Conservation (phyloP, 2,329 filamentous ascomycete species). For the Xylaria sp. region DNA sequence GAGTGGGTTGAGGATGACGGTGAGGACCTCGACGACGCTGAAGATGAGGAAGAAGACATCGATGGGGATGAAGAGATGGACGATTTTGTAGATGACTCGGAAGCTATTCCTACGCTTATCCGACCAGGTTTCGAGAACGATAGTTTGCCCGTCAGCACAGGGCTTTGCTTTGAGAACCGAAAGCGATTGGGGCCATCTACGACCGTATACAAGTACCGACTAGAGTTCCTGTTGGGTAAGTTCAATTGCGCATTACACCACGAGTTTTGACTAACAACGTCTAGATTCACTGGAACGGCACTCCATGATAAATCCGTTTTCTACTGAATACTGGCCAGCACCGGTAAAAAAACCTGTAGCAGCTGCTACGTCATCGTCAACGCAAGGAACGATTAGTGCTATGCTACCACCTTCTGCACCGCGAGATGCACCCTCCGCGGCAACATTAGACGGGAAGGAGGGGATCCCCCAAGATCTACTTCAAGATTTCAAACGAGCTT, state of each 20-base stretch:
- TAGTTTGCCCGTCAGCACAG: constrained; percentile 81
- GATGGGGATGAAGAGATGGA: constrained; percentile 85
- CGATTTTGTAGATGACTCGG: constrained; percentile 88
- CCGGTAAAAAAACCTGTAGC: constrained; percentile 53
- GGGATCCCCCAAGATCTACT: constrained; percentile 70
- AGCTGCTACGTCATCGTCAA: constrained; percentile 26
- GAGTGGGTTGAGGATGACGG: constrained; percentile 82
- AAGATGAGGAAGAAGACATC: constrained; percentile 75
- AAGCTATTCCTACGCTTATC: constrained; percentile 62
- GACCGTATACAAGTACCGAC: constrained; percentile 69
- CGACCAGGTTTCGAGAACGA: constrained; percentile 62
- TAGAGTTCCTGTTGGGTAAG: constrained; percentile 80
- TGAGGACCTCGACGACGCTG: constrained; percentile 66
- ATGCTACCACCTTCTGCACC: constrained; percentile 43
- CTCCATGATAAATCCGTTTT: constrained; percentile 82
- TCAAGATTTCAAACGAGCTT: constrained; percentile 72
- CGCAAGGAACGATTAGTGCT: constrained; percentile 30
- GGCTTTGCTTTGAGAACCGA: constrained; percentile 83
- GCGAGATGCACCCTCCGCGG: constrained; percentile 30
- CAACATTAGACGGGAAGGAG: constrained; percentile 45
- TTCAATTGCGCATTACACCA: constrained; percentile 43
- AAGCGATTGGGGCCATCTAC: constrained; percentile 59
- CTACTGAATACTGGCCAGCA: constrained; percentile 77
- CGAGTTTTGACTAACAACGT: constrained; percentile 37
- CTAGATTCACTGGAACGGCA: constrained; percentile 62